Evolutionary conservation across 2,329 filamentous ascomycete species (phyloP).

Genomic region (Diaporthe destruens): DNA sequence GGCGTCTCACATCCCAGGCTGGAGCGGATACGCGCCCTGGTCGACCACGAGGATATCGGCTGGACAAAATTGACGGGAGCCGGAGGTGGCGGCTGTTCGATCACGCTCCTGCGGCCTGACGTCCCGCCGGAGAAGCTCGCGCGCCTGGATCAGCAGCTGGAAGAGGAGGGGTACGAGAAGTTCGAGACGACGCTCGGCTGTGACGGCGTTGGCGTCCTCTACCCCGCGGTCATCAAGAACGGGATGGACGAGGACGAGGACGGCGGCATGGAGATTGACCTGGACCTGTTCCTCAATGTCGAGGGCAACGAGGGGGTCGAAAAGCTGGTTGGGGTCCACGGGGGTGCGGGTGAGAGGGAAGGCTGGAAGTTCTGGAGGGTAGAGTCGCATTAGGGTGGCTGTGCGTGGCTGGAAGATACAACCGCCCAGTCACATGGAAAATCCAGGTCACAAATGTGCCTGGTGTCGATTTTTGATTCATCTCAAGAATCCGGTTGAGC

Average conservation of each 20-base stretch:
- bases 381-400: conserved; percentile 55
- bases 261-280: conserved; percentile 91
- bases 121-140: conserved; percentile 67
- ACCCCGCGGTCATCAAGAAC: conserved; percentile 91
- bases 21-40: conserved; percentile 90
- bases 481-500: background rate
- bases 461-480: conserved; percentile 11
- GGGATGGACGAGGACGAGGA: conserved; percentile 81
- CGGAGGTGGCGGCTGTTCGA: conserved; percentile 94
- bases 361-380: conserved; percentile 91
- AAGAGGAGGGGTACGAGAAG: conserved; percentile 80
- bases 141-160: conserved; percentile 74
- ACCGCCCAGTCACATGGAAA: background rate
- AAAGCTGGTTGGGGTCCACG: conserved; percentile 83
- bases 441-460: conserved; percentile 5
- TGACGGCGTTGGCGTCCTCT: conserved; percentile 93
- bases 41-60: conserved; percentile 89
- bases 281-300: conserved; percentile 85
- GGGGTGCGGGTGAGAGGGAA: conserved; percentile 75
- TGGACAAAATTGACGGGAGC: conserved; percentile 99
- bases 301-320: conserved; percentile 89
- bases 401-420: conserved; percentile 16
- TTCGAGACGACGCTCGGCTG: conserved; percentile 93
- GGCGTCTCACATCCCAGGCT: conserved; percentile 95
- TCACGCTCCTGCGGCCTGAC: conserved; percentile 84